Conservation (phyloP, 1,284 basidiomycete genomes). For the Irpex lacteus region DNA sequence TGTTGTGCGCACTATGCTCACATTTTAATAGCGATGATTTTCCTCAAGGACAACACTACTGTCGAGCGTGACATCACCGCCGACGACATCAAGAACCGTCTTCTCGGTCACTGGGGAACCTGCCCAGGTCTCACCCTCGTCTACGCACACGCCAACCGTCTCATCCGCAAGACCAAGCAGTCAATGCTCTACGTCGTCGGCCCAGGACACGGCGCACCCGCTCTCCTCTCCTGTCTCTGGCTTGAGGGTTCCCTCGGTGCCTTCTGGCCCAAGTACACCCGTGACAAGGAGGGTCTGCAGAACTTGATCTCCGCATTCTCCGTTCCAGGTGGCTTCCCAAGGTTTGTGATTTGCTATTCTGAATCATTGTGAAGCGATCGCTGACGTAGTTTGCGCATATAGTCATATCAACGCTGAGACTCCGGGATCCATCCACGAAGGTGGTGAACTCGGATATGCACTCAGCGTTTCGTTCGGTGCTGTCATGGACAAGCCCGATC, state of each 20-base stretch:
- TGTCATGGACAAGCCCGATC: slow-evolving; percentile 87
- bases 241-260: slow-evolving; percentile 74
- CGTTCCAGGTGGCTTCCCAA: slow-evolving; percentile 65
- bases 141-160: slow-evolving; percentile 78
- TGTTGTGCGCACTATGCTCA: not conserved
- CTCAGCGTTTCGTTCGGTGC: slow-evolving; percentile 81
- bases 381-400: slow-evolving; percentile 6
- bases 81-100: slow-evolving; percentile 75
- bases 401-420: slow-evolving; percentile 79
- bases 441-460: slow-evolving; percentile 88
- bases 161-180: slow-evolving; percentile 61
- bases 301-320: slow-evolving; percentile 66
- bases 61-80: slow-evolving; percentile 56
- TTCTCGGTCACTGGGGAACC: slow-evolving; percentile 78
- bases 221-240: slow-evolving; percentile 77
- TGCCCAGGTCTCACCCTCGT: slow-evolving; percentile 77
- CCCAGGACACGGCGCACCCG: slow-evolving; percentile 82
- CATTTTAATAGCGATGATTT: slow-evolving; percentile 67
- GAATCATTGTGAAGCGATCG: not conserved
- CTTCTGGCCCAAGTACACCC: slow-evolving; percentile 74
- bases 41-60: slow-evolving; percentile 73
- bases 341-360: slow-evolving; percentile 30
- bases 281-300: slow-evolving; percentile 61
- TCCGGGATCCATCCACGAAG: slow-evolving; percentile 87
- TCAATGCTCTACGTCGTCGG: slow-evolving; percentile 73